Evolutionary conservation across 2,329 filamentous ascomycete species (phyloP), one percentile per base, ranked within the genome.

Genomic region (Lomentospora prolificans): DNA sequence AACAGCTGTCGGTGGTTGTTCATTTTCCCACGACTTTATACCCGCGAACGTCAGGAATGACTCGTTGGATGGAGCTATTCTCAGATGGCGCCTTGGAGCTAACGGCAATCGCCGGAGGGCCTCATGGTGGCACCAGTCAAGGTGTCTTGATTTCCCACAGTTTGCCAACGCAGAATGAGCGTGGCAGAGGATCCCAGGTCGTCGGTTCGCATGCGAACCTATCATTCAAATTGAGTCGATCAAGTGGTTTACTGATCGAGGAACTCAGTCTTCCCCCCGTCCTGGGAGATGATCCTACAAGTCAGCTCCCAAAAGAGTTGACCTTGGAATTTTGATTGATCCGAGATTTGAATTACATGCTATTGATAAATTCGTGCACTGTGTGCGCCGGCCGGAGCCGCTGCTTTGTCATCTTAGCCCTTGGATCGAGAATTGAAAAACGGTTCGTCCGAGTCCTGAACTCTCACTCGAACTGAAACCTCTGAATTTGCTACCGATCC

Each of bases 211-310:
- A 88, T 24, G 89, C 95, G 64, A 90, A 96, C 69, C 80, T 96
- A 70, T 90, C 90, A 3, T 99, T 99, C 68, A 91, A 85, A 58
- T 72, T 99, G 53, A 96, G 90, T 67, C 79, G 89, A 63, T 79
- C 81, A 2, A 85, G 81, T 63, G 91, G 89, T 53, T 83, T 99
- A 61, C 80, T 89, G 39, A 90, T 99, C 60, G 88, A 86, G 63
- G 90, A 90, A 0, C 96, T 90, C 69, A 94, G 87, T 66, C 75
- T 99, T 46, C 94, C 94, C 25, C 94, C 94, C 0, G 75, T 92
- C 41, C 88, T 90, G 55, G 89, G 87, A 2, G 89, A 75, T 27
- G 69, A 71, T 12, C 51, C 59, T 5, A 53, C 6, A 12, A 6
- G 12, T 33, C 30, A 33, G 12, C 6, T 12, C 30, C 30, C 30